A percentile compares a stretch with the other conserved stretches of the same genome.
phyloP scores from a whole-genome alignment of 257 asterid species.

The Fraxinus americana region DNA sequence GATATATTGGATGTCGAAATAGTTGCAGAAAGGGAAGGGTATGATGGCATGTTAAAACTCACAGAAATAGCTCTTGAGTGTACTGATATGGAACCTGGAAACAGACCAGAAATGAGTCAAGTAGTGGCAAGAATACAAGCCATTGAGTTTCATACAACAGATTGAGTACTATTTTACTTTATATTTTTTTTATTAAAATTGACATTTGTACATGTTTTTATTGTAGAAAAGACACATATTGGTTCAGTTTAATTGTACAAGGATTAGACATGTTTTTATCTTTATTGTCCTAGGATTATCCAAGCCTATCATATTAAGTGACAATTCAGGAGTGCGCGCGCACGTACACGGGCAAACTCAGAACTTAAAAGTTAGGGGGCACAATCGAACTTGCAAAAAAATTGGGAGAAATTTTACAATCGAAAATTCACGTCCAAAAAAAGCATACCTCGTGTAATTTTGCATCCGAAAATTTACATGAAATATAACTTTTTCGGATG shows the following conservation, averaged over 20 bases:
- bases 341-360: too few species aligned
- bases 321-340: too few species aligned
- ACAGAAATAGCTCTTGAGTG: constrained; percentile 67
- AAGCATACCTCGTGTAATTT: too few species aligned
- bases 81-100: constrained; percentile 48
- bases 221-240: neutral
- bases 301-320: too few species aligned
- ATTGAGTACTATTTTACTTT: neutral
- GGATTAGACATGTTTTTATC: neutral
- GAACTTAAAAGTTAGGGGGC: too few species aligned
- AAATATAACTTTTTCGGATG: too few species aligned
- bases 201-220: neutral
- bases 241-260: neutral
- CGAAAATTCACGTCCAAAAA: too few species aligned
- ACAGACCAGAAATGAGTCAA: constrained; percentile 53
- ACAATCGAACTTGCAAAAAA: too few species aligned
- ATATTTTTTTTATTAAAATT: neutral
- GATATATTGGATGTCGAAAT: constrained; percentile 67
- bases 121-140: constrained; percentile 44
- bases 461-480: too few species aligned
- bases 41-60: constrained; percentile 66
- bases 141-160: constrained; percentile 21
- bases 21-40: constrained; percentile 58
- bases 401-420: too few species aligned
- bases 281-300: too few species aligned